A percentile compares a stretch with the other conserved stretches of the same genome.
phyloP scores from a whole-genome alignment of 2,329 filamentous ascomycete genomes.

The Lachnellula subtilissima region DNA sequence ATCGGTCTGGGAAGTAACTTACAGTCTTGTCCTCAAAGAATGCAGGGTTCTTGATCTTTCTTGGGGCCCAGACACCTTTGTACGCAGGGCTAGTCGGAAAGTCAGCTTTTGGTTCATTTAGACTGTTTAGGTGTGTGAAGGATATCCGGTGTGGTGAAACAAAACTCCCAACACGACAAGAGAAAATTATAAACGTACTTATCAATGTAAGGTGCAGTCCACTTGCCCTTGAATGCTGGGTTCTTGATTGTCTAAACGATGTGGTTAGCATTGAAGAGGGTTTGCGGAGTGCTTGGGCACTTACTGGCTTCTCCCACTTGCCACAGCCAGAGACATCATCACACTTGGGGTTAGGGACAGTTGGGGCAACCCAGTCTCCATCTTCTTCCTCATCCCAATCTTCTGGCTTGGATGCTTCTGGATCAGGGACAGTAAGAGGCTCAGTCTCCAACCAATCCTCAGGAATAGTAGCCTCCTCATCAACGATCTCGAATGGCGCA shows the following conservation, averaged over 20 bases:
- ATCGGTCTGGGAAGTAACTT: conserved; percentile 42
- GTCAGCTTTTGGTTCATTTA: not conserved
- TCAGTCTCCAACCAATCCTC: conserved; percentile 96
- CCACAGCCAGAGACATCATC: conserved; percentile 90
- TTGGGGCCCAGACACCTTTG: conserved; percentile 92
- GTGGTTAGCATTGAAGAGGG: not conserved
- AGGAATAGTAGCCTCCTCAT: conserved; percentile 85
- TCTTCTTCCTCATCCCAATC: conserved; percentile 99
- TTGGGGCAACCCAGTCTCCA: conserved; percentile 87
- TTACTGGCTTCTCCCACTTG: conserved; percentile 72
- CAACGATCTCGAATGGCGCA: conserved; percentile 90
- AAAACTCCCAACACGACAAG: not conserved
- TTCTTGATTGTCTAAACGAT: conserved; percentile 73
- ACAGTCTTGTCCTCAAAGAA: conserved; percentile 97
- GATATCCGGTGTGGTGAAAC: not conserved
- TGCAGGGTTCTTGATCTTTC: conserved; percentile 94
- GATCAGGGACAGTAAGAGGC: conserved; percentile 77
- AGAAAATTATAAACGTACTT: not conserved
- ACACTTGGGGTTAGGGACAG: conserved; percentile 93
- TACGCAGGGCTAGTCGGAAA: conserved; percentile 73
- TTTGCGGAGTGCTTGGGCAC: conserved; percentile 27
- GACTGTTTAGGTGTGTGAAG: not conserved
- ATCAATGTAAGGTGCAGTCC: conserved; percentile 86
- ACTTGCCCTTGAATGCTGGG: conserved; percentile 98
- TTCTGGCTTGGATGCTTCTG: conserved; percentile 94